Conservation (phyloP, 345 rosid species). For the Arabidopsis arenosa region DNA sequence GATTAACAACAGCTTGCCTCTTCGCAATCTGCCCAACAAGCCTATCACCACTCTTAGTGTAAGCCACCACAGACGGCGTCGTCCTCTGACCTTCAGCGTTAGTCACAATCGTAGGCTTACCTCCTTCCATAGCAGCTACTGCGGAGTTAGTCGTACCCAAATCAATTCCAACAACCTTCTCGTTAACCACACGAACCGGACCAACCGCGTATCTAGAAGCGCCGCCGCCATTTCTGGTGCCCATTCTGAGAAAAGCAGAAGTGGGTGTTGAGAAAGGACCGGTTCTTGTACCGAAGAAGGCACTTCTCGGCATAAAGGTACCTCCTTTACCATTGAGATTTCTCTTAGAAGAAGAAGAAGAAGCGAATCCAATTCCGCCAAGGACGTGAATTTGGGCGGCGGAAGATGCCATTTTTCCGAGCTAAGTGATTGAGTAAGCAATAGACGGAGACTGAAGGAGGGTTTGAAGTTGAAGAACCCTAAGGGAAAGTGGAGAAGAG, state of each 20-base stretch:
- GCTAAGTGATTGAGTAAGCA: background rate
- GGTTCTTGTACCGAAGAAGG: constrained; percentile 62
- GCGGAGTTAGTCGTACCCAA: constrained; percentile 97
- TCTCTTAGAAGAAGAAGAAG: constrained; percentile 32
- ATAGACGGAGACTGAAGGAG: background rate
- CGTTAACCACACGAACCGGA: constrained; percentile 71
- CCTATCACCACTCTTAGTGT: constrained; percentile 84
- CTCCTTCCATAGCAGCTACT: constrained; percentile 99
- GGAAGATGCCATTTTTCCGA: constrained; percentile 65
- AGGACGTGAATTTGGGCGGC: constrained; percentile 78
- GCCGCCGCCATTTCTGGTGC: constrained; percentile 23
- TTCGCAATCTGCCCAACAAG: constrained; percentile 98
- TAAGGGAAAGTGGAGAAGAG: background rate
- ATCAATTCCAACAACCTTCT: constrained; percentile 96
- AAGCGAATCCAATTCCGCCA: constrained; percentile 54
- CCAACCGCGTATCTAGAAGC: constrained; percentile 56
- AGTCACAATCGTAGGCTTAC: constrained; percentile 94
- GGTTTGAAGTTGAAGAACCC: background rate
- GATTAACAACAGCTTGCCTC: constrained; percentile 97
- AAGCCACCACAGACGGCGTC: constrained; percentile 97
- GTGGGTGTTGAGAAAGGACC: constrained; percentile 43
- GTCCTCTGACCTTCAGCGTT: constrained; percentile 98
- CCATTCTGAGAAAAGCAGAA: constrained; percentile 57
- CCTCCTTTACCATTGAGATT: constrained; percentile 17
- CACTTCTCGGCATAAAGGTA: constrained; percentile 40